A percentile compares a stretch with the other conserved stretches of the same genome.
phyloP scores from a whole-genome alignment of 2,329 filamentous ascomycete genomes.

The Aspergillus luchuensis region DNA sequence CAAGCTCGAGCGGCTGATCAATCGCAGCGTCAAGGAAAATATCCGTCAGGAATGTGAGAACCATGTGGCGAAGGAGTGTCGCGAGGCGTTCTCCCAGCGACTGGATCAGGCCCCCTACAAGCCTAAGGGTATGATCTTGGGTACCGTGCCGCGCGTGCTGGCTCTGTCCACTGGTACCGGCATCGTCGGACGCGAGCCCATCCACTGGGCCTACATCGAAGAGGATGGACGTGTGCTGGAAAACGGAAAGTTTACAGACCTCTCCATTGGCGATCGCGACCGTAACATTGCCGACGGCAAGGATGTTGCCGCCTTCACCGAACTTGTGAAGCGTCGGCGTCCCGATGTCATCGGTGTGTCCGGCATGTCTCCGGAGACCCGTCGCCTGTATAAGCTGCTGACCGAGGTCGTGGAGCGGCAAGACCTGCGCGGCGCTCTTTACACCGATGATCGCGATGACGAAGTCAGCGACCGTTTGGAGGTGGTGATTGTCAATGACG shows the following conservation, averaged over 20 bases:
- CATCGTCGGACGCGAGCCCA: conserved; percentile 71
- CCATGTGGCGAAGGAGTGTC: conserved; percentile 81
- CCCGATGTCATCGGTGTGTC: conserved; percentile 90
- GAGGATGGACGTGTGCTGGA: conserved; percentile 89
- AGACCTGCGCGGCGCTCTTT: conserved; percentile 76
- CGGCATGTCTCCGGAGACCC: conserved; percentile 83
- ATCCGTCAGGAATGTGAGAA: conserved; percentile 93
- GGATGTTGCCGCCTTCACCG: conserved; percentile 70
- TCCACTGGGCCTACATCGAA: conserved; percentile 90
- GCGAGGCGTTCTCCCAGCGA: conserved; percentile 84
- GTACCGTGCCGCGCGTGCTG: conserved; percentile 83
- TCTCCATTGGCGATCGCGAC: conserved; percentile 67
- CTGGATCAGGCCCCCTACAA: conserved; percentile 96
- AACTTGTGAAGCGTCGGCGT: conserved; percentile 74
- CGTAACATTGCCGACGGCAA: conserved; percentile 66
- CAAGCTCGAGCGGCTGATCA: conserved; percentile 80
- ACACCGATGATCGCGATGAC: conserved; percentile 77
- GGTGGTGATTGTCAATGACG: conserved; percentile 90
- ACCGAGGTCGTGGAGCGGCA: conserved; percentile 76
- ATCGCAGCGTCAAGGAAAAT: conserved; percentile 91
- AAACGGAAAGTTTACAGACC: conserved; percentile 81
- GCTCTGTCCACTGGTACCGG: conserved; percentile 84
- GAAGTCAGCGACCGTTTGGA: conserved; percentile 79
- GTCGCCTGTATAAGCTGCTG: conserved; percentile 79
- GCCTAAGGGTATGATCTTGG: conserved; percentile 86